These are phyloP conservation scores for Penicillium robsamsonii DNA, from an alignment of 495 filamentous ascomycete genomes.

Conservation along the genomic window DNA sequence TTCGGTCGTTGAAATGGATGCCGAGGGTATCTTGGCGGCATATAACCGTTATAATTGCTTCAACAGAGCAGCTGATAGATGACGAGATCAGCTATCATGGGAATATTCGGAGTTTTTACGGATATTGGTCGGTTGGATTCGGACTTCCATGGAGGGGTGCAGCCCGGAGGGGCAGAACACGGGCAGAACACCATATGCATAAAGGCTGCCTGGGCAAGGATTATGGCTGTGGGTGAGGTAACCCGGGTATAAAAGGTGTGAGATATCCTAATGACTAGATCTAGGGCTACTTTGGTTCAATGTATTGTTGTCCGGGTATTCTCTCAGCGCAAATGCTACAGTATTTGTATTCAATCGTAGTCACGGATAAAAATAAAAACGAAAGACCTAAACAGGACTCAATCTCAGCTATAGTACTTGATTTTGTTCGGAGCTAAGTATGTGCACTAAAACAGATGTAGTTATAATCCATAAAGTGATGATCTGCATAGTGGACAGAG, in stretches of 20 bases:
- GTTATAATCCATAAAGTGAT: neutral
- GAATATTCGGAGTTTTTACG: constrained; percentile 28
- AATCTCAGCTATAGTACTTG: neutral
- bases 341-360: neutral
- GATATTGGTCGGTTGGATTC: constrained; percentile 8
- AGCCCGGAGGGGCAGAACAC: neutral
- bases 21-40: constrained; percentile 4
- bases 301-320: neutral
- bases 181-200: neutral
- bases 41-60: neutral
- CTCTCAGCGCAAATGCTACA: neutral
- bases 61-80: neutral
- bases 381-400: neutral
- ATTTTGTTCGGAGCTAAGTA: neutral
- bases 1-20: constrained; percentile 21
- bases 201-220: neutral
- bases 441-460: neutral
- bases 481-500: neutral
- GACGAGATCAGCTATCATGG: constrained; percentile 10
- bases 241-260: neutral
- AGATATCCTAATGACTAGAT: neutral
- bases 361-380: neutral
- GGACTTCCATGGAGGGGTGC: constrained; percentile 19
- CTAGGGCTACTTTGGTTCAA: neutral
- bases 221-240: neutral